These are phyloP conservation scores for Acanthamoeba castellanii DNA, from an alignment of 208 protist species.

Conservation along the genomic window DNA sequence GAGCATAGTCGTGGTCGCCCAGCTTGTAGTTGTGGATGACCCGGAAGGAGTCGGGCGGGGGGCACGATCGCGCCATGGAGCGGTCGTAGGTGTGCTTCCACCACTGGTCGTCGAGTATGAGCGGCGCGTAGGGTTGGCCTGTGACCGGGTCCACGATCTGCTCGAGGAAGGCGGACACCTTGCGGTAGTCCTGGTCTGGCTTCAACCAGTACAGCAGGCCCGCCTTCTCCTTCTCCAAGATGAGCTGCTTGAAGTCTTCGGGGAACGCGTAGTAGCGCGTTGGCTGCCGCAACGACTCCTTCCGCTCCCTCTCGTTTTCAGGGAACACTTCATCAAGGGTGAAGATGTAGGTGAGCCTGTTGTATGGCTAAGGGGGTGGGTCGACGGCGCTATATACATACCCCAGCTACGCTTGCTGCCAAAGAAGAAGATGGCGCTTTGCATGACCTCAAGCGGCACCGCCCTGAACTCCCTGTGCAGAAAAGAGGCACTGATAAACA, in stretches of 20 bases:
- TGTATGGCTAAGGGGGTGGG: too few relatives aligned
- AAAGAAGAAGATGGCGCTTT: conserved; percentile 57
- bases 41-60: not conserved
- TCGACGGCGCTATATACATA: not conserved
- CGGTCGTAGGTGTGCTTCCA: conserved; percentile 26
- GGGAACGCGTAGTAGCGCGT: conserved; percentile 56
- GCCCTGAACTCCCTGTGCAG: conserved; percentile 14
- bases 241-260: conserved; percentile 32
- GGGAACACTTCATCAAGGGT: conserved; percentile 19
- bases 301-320: not conserved
- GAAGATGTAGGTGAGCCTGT: not conserved
- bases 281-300: conserved; percentile 36
- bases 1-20: conserved; percentile 60
- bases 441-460: conserved; percentile 41
- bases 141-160: conserved; percentile 48
- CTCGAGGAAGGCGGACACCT: conserved; percentile 47
- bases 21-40: conserved; percentile 52
- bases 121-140: conserved; percentile 14
- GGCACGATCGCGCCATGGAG: not conserved
- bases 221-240: conserved; percentile 65
- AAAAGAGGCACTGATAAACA: conserved; percentile 61
- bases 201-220: conserved; percentile 72
- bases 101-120: conserved; percentile 65
- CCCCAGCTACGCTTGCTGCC: conserved; percentile 49
- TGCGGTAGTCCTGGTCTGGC: conserved; percentile 42